phyloP scores from a whole-genome alignment of 352 stramenopile genomes.

The Globisporangium heterothallicum region DNA sequence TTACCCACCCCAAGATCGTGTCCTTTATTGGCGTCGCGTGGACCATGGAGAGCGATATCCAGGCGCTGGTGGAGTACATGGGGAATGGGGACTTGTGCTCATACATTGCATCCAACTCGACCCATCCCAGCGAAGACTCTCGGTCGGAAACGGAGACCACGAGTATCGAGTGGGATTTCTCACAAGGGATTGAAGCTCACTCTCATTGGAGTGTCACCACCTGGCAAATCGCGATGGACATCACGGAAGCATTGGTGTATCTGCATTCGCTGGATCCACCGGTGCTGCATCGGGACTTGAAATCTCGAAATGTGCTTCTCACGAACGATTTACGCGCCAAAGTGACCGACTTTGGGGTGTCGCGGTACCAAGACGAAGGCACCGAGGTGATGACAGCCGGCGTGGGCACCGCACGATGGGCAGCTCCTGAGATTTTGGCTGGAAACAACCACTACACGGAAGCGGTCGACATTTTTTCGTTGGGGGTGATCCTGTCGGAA shows the following conservation, averaged over 20 bases:
- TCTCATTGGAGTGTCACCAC: slow-evolving; percentile 13
- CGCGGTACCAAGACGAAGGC: slow-evolving; percentile 23
- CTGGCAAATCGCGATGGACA: slow-evolving; percentile 16
- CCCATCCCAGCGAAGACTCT: background rate
- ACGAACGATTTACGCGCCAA: slow-evolving; percentile 26
- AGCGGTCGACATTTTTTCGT: slow-evolving; percentile 53
- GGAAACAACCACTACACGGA: slow-evolving; percentile 49
- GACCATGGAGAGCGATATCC: slow-evolving; percentile 31
- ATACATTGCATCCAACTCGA: slow-evolving; percentile 17
- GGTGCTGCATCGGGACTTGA: slow-evolving; percentile 17
- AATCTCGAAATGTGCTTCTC: slow-evolving; percentile 25
- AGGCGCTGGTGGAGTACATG: slow-evolving; percentile 53
- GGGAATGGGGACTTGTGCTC: slow-evolving; percentile 40
- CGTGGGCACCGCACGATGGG: slow-evolving; percentile 57
- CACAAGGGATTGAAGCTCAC: background rate
- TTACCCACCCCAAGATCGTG: slow-evolving; percentile 49
- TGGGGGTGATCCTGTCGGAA: slow-evolving; percentile 54
- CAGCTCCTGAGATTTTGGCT: slow-evolving; percentile 53
- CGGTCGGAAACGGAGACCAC: slow-evolving; percentile 4
- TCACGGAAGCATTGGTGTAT: slow-evolving; percentile 27
- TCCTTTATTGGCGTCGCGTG: slow-evolving; percentile 43
- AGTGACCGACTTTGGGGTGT: slow-evolving; percentile 45
- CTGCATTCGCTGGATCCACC: slow-evolving; percentile 23
- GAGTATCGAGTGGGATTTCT: background rate
- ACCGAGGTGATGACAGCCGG: slow-evolving; percentile 31